A percentile compares a stretch with the other conserved stretches of the same genome.
These are phyloP conservation scores for Nemania serpens DNA, from an alignment of 2,329 filamentous ascomycete genomes.

Conservation along the genomic window DNA sequence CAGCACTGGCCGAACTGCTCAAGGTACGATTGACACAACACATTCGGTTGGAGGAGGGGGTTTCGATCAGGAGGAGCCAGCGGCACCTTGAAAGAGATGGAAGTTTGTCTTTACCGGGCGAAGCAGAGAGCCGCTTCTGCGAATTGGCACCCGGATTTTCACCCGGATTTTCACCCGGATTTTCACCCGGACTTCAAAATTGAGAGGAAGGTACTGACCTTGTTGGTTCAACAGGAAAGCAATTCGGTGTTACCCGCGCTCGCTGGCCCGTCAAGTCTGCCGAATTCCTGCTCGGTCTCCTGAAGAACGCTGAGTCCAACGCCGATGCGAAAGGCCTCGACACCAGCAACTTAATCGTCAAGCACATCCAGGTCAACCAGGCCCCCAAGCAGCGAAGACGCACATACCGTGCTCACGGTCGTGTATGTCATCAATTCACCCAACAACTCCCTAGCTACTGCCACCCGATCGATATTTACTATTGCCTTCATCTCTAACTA, in stretches of 20 bases:
- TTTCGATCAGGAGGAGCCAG: background rate
- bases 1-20: constrained; percentile 91
- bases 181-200: background rate
- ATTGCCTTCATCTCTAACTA: constrained; percentile 11
- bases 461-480: background rate
- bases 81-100: background rate
- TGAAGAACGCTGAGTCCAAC: constrained; percentile 97
- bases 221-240: constrained; percentile 73
- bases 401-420: constrained; percentile 99
- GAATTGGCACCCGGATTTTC: constrained; percentile 10
- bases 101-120: background rate
- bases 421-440: constrained; percentile 70
- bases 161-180: background rate
- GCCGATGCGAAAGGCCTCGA: constrained; percentile 97
- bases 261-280: constrained; percentile 99
- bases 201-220: constrained; percentile 29
- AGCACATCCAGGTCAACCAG: constrained; percentile 99
- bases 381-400: constrained; percentile 98
- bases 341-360: constrained; percentile 95
- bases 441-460: background rate
- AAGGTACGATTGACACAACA: constrained; percentile 73
- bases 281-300: constrained; percentile 94
- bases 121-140: constrained; percentile 3
- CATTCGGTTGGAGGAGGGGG: background rate
- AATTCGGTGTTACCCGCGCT: constrained; percentile 96